These are phyloP conservation scores for Sugiyamaella novakii DNA, from an alignment of 1,139 yeast genomes.

Conservation along the genomic window DNA sequence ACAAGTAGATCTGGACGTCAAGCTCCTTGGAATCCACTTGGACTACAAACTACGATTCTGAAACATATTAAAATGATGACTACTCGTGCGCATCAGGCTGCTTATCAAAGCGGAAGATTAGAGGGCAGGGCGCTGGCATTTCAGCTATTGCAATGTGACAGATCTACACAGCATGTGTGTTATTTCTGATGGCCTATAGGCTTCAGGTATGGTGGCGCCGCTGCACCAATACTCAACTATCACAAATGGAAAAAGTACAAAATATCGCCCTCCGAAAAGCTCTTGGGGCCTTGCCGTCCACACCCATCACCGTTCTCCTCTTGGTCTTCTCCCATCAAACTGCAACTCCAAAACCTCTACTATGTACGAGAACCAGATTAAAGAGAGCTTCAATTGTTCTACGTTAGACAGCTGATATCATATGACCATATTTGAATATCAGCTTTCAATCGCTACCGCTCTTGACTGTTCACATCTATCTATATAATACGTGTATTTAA, in stretches of 20 bases:
- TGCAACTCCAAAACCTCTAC: no score
- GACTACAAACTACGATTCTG: not conserved
- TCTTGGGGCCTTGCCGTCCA: not conserved
- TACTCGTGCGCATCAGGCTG: conserved; percentile 1
- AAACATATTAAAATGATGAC: not conserved
- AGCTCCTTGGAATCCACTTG: not conserved
- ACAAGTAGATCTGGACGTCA: not conserved
- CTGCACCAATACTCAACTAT: not conserved
- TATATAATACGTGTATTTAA: no score
- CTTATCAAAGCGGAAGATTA: not conserved
- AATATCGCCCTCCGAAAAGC: not conserved
- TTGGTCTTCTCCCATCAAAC: no score
- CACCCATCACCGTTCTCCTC: not conserved
- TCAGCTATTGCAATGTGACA: not conserved
- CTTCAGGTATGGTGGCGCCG: not conserved
- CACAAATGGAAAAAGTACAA: not conserved
- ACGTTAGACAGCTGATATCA: no score
- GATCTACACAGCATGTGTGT: not conserved
- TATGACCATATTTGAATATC: no score
- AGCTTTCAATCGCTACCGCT: no score
- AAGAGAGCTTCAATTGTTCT: no score
- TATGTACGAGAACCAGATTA: no score
- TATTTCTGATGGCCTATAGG: not conserved
- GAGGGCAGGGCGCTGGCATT: not conserved
- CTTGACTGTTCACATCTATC: no score